A percentile compares a stretch with the other conserved stretches of the same genome.
Evolutionary conservation across 129 eudicot genomes (phyloP).

Genomic region (Centrapalus pauciflorus): DNA sequence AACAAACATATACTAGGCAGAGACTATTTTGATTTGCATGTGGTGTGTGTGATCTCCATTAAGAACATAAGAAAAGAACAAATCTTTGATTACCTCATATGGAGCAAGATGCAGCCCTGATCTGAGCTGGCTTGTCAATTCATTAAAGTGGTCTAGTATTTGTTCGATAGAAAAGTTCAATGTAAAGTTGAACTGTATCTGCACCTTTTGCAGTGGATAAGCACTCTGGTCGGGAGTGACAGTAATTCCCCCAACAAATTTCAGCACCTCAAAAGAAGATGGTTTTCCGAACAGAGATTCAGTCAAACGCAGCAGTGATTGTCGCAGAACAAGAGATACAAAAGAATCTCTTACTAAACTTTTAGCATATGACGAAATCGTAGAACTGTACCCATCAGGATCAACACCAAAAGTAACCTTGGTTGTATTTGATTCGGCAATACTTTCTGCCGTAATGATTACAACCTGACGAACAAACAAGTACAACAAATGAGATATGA

Average conservation of each 20-base stretch:
- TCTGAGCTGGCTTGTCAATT: slow-evolving; percentile 66
- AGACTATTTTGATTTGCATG: not conserved
- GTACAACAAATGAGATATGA: not conserved
- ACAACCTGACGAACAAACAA: slow-evolving; percentile 53
- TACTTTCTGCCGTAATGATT: slow-evolving; percentile 51
- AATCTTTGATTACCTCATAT: slow-evolving; percentile 50
- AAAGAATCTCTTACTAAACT: slow-evolving; percentile 65
- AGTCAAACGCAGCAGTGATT: slow-evolving; percentile 49
- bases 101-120: slow-evolving; percentile 71
- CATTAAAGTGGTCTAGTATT: slow-evolving; percentile 60
- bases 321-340: slow-evolving; percentile 48
- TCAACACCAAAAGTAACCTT: slow-evolving; percentile 76
- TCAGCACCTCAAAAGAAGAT: slow-evolving; percentile 77
- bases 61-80: not conserved
- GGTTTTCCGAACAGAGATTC: slow-evolving; percentile 79
- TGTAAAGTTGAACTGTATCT: slow-evolving; percentile 82
- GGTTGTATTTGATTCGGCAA: slow-evolving; percentile 50
- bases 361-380: slow-evolving; percentile 39
- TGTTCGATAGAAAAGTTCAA: slow-evolving; percentile 71
- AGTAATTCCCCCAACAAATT: slow-evolving; percentile 87
- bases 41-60: not conserved
- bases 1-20: not conserved
- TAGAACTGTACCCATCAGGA: slow-evolving; percentile 46
- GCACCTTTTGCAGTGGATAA: slow-evolving; percentile 74
- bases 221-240: slow-evolving; percentile 71